Base-by-base conservation (phyloP, 345 rosid species). In the Nasturtium officinale region DNA sequence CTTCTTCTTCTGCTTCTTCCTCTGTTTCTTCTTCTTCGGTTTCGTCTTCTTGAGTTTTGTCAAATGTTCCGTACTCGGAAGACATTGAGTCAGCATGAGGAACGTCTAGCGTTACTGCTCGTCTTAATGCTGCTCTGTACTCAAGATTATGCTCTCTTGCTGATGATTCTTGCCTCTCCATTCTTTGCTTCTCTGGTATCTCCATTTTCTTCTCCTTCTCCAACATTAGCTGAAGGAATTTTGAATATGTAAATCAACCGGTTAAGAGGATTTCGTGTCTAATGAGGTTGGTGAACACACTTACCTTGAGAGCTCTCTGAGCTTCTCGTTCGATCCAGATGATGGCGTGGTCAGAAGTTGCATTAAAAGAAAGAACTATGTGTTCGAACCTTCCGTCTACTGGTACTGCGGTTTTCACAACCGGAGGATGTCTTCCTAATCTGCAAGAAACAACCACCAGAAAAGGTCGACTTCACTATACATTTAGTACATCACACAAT, bases 341-440 rank as follows among this genome's bases (percentile, higher is more conserved):
- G 68, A 94, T 89, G 71, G 92, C 91, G 62, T 91, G 99, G 63
- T 95, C 99, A 20, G 99, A 89, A 78, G 89, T 88, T 69, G 97
- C 98, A 69, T 94, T 89, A 77, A 95, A 95, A 66, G 97, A 89
- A 42, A 95, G 88, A 75, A 95, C 96, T 29, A 91, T 87, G 71
- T 89, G 97, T 84, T 95, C 99, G 40, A 95, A 95, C 78, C 99
- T 85, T 78, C 99, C 97, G 28, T 87, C 96, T 17, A 95, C 96
- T 3, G 99, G 97, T 29, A 95, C 97, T 46, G 96, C 97, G 8
- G 96, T 91, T 77, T 86, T 91, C 67, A 95, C 96, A 45, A 91
- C 88, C 1, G 99, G 97, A 6, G 96, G 96, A 75, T 56, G 84
- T 70, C 99, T 85, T 72, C 97, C 97, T 72, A 82, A 61, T 83